Percentiles rank a stretch among this genome's conserved stretches.
These are phyloP conservation scores for Xanthoparmelia taractica DNA, from an alignment of 495 filamentous ascomycete genomes.

Conservation along the genomic window DNA sequence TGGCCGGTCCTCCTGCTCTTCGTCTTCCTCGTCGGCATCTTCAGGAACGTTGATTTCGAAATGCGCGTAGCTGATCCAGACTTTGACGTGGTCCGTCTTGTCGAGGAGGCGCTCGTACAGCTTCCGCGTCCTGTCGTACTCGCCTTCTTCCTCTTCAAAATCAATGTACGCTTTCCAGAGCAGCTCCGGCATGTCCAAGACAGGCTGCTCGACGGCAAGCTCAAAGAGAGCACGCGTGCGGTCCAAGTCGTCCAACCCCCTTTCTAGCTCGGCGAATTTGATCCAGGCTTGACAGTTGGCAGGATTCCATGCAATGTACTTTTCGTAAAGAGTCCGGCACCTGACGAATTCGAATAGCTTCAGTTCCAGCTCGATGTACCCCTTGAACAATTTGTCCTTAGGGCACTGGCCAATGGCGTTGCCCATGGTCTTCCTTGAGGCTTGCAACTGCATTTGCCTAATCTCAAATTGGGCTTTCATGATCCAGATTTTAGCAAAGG, in stretches of 20 bases:
- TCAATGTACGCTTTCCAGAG: constrained; percentile 98
- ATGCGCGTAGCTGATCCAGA: constrained; percentile 94
- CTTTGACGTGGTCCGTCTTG: constrained; percentile 96
- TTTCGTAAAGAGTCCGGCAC: constrained; percentile 86
- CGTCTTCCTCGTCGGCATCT: constrained; percentile 55
- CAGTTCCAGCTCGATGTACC: constrained; percentile 85
- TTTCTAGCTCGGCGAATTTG: constrained; percentile 85
- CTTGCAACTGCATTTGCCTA: constrained; percentile 69
- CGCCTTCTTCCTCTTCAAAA: constrained; percentile 89
- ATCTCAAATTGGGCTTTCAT: constrained; percentile 90
- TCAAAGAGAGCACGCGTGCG: constrained; percentile 88
- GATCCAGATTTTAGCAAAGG: constrained; percentile 94
- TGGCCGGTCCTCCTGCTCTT: constrained; percentile 56
- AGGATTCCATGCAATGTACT: constrained; percentile 83
- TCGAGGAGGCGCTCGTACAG: constrained; percentile 86
- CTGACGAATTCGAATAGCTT: constrained; percentile 87
- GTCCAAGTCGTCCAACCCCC: constrained; percentile 79
- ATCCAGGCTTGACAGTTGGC: constrained; percentile 91
- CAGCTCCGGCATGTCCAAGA: constrained; percentile 95
- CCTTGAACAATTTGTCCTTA: constrained; percentile 89
- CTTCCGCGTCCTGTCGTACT: constrained; percentile 71
- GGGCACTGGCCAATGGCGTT: constrained; percentile 88
- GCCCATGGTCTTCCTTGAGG: constrained; percentile 81
- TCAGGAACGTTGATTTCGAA: constrained; percentile 87
- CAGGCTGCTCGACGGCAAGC: constrained; percentile 72